A percentile compares a stretch with the other conserved stretches of the same genome.
These are phyloP conservation scores for Termitomyces sp. DNA, from an alignment of 1,284 basidiomycete species.

Conservation along the genomic window DNA sequence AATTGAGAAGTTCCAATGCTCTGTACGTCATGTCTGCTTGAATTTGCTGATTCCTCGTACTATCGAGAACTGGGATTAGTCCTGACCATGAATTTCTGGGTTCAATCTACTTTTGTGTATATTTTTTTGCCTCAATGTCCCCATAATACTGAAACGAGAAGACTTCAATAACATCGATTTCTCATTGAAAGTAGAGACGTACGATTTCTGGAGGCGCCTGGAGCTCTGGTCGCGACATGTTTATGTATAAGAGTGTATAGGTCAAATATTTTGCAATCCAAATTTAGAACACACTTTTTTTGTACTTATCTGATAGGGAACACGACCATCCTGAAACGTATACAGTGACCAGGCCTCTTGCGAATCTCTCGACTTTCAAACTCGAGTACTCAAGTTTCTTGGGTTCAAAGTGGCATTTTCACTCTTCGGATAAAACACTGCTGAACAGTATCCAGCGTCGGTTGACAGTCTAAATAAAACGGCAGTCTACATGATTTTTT, in stretches of 20 bases:
- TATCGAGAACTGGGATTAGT: constrained; percentile 27
- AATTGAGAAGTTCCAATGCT: constrained; percentile 85
- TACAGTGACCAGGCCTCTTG: no score
- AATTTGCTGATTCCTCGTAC: constrained; percentile 93
- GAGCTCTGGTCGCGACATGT: constrained; percentile 94
- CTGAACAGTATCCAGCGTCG: no score
- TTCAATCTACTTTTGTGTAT: constrained; percentile 79
- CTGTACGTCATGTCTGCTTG: constrained; percentile 98
- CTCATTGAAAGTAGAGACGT: constrained; percentile 27
- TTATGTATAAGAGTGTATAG: constrained; percentile 2
- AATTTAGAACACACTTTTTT: constrained; percentile 10
- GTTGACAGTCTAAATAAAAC: no score
- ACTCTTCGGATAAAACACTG: no score
- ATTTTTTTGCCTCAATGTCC: constrained; percentile 92
- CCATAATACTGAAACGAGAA: constrained; percentile 79
- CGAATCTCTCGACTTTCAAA: no score
- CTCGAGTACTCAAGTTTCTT: no score
- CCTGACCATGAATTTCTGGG: not conserved
- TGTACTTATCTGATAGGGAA: no score
- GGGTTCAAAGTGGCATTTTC: no score
- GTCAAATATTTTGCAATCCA: constrained; percentile 11
- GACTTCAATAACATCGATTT: constrained; percentile 5
- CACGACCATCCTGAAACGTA: no score
- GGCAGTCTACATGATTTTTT: no score
- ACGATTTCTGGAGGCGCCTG: constrained; percentile 96